A percentile compares a stretch with the other conserved stretches of the same genome.
These are phyloP conservation scores for Ustulina deusta DNA, from an alignment of 2,329 filamentous ascomycete species.

Conservation along the genomic window DNA sequence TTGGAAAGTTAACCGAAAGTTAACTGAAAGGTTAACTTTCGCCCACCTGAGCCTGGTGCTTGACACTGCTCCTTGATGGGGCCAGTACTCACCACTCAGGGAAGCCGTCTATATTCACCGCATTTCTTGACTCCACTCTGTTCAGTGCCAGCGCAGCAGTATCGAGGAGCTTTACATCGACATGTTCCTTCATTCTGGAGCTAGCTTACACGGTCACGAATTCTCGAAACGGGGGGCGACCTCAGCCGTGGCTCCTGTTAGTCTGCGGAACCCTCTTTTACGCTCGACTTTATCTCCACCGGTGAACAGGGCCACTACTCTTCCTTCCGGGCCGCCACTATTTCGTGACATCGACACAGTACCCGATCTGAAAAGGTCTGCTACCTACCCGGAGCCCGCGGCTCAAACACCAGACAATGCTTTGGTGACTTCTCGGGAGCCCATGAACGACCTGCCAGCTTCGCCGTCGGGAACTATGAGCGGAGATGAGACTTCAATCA, in stretches of 20 bases:
- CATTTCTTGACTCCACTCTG: conserved; percentile 1
- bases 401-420: conserved; percentile 34
- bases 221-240: conserved; percentile 59
- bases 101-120: conserved; percentile 18
- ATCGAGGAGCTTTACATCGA: conserved; percentile 42
- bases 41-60: conserved; percentile 3
- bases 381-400: conserved; percentile 36
- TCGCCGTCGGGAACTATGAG: conserved; percentile 53
- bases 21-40: conserved; percentile 2
- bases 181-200: conserved; percentile 71
- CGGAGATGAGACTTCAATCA: conserved; percentile 62
- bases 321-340: conserved; percentile 36
- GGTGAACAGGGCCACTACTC: conserved; percentile 44
- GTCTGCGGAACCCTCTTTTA: conserved; percentile 47
- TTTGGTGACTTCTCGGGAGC: conserved; percentile 43
- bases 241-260: conserved; percentile 49
- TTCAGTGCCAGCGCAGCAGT: conserved; percentile 24
- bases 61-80: conserved; percentile 19
- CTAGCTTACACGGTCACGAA: conserved; percentile 71
- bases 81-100: conserved; percentile 14
- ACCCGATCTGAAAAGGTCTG: conserved; percentile 33
- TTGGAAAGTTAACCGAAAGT: conserved; percentile 21
- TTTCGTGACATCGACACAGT: conserved; percentile 37
- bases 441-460: conserved; percentile 45
- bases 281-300: conserved; percentile 48